These are phyloP conservation scores for Clausena lansium DNA, from an alignment of 345 rosid genomes.

Conservation along the genomic window DNA sequence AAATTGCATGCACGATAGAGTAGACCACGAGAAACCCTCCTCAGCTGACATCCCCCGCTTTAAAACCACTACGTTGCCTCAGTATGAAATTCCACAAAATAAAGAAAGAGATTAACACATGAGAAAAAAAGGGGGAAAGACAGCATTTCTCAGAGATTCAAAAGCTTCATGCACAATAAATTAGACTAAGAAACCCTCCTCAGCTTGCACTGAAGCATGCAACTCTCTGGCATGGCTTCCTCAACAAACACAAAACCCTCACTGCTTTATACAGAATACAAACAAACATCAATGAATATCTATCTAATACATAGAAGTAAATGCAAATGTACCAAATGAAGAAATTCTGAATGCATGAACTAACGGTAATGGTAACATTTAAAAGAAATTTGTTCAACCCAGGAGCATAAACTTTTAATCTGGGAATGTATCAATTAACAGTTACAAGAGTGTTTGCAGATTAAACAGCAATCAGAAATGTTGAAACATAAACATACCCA, in stretches of 20 bases:
- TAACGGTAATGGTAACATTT: background rate
- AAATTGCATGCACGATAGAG: background rate
- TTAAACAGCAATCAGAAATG: background rate
- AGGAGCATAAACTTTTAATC: background rate
- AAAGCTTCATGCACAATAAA: background rate
- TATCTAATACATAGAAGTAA: background rate
- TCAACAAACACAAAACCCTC: background rate
- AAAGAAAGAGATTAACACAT: background rate
- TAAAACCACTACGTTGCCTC: background rate
- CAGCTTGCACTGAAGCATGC: background rate
- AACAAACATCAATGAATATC: background rate
- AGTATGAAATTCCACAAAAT: background rate
- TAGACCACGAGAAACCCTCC: background rate
- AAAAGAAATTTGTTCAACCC: background rate
- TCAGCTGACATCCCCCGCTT: background rate
- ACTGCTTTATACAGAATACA: background rate
- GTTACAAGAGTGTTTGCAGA: background rate
- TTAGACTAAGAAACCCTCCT: background rate
- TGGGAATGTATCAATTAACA: background rate
- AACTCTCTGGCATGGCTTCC: background rate
- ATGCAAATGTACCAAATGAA: background rate
- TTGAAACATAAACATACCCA: background rate
- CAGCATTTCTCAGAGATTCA: background rate
- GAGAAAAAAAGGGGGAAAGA: background rate
- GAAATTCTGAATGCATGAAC: background rate